Evolutionary conservation across 1,284 basidiomycete genomes (phyloP), one percentile per base, ranked within the genome.

Genomic region (Ustilago hordei): DNA sequence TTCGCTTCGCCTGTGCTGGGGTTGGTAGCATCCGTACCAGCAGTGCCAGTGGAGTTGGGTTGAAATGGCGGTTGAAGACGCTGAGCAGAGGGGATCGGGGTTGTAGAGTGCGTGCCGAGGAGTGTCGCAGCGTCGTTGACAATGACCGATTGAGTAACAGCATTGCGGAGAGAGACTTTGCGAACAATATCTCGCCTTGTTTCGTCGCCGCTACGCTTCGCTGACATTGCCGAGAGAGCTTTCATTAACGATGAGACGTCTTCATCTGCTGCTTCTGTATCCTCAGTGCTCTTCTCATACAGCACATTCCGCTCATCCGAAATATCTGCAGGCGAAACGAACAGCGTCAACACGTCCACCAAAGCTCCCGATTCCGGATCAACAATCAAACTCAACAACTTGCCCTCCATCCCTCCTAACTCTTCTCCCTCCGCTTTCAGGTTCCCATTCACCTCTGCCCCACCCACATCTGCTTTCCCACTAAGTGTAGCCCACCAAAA

Each of bases 231-330:
- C 0, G 70, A 52, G 8, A 73, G 47, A 7, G 64, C 70, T 2
- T 58, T 43, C 13, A 60, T 13, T 48, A 73, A 23, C 8, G 43
- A 6, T 23, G 43, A 45, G 7, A 8, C n/a, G 43, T 45, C 43
- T 17, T n/a, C n/a, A 8, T 23, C 32, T 17, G 34, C 23, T 35
- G 17, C 5, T 32, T 3, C 35, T n/a, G 41, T 8, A 38, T 60
- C 45, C 2, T 68, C n/a, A 13, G n/a, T 8, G 23, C 59, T 48
- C 43, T 64, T 56, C 17, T 72, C 70, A 48, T 64, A 62, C 19
- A 78, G 67, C 43, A 73, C 75, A 8, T 41, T 69, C 8, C 63
- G 57, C 48, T 78, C 75, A 47, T 78, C 71, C 52, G 55, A 48
- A 8, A 78, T 31, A 31, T 78, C 75, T 8, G 47, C 13, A 2